Evolutionary conservation across 345 rosid species (phyloP).

Genomic region (Ceriops zippeliana): DNA sequence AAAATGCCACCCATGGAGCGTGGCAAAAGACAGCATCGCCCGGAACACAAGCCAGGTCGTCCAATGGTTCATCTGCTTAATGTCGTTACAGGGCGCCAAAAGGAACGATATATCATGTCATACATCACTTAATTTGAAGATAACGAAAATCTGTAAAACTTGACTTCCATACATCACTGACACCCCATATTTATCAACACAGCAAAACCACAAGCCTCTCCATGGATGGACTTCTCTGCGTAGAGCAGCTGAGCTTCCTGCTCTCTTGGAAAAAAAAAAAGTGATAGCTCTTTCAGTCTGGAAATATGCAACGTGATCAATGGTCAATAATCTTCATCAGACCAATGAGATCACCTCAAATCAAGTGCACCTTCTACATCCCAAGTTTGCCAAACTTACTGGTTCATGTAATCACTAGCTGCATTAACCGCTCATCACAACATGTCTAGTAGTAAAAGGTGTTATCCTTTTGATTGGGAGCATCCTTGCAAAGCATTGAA

Average conservation of each 20-base stretch:
- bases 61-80: too few relatives aligned
- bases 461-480: slow-evolving; percentile 61
- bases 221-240: background rate
- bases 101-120: too few relatives aligned
- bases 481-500: slow-evolving; percentile 90
- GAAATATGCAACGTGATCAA: background rate
- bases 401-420: background rate
- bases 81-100: too few relatives aligned
- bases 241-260: slow-evolving; percentile 32
- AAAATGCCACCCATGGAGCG: too few relatives aligned
- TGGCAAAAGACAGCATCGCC: too few relatives aligned
- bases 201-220: background rate
- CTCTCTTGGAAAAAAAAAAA: slow-evolving; percentile 15
- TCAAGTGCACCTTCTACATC: background rate
- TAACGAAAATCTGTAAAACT: too few relatives aligned
- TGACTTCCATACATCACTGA: too few relatives aligned
- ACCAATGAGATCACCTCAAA: slow-evolving; percentile 17
- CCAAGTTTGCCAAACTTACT: background rate
- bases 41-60: too few relatives aligned
- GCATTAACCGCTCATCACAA: background rate
- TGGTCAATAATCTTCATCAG: slow-evolving; percentile 3
- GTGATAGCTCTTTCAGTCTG: background rate
- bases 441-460: slow-evolving; percentile 50
- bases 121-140: too few relatives aligned
- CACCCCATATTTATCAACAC: background rate